These are phyloP conservation scores for Paecilomyces sp. DNA, from an alignment of 2,329 filamentous ascomycete species.

Conservation along the genomic window DNA sequence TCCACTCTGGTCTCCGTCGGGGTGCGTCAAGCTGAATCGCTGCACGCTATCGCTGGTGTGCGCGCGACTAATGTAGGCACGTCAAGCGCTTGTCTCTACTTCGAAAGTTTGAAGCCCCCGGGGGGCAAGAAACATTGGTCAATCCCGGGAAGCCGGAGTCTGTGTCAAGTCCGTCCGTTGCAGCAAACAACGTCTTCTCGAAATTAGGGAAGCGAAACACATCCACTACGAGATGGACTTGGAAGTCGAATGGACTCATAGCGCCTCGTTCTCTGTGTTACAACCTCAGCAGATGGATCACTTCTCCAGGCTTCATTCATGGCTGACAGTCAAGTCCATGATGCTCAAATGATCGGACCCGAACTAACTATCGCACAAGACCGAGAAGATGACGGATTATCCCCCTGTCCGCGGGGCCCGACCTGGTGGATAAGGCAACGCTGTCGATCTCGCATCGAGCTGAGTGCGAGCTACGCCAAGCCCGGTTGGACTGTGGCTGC, in stretches of 20 bases:
- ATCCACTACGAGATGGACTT: neutral
- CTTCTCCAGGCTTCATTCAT: neutral
- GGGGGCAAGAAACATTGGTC: neutral
- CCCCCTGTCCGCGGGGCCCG: neutral
- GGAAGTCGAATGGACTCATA: neutral
- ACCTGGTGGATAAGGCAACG: constrained; percentile 3
- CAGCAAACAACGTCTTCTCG: neutral
- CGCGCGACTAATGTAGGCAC: neutral
- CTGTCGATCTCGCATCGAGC: constrained; percentile 5
- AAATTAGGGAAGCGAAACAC: neutral
- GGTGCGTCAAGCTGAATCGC: neutral
- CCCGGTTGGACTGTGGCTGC: neutral
- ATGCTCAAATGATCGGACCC: neutral
- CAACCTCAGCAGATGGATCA: neutral
- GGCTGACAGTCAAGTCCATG: neutral
- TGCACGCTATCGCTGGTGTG: neutral
- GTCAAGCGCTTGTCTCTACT: neutral
- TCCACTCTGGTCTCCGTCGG: neutral
- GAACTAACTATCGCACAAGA: neutral
- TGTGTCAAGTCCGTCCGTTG: neutral
- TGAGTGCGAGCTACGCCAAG: constrained; percentile 2
- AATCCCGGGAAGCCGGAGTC: neutral
- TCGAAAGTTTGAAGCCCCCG: neutral
- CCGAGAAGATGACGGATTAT: neutral
- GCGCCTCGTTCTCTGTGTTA: neutral